phyloP scores from a whole-genome alignment of 306 rosid species.

The Vicia sativa region DNA sequence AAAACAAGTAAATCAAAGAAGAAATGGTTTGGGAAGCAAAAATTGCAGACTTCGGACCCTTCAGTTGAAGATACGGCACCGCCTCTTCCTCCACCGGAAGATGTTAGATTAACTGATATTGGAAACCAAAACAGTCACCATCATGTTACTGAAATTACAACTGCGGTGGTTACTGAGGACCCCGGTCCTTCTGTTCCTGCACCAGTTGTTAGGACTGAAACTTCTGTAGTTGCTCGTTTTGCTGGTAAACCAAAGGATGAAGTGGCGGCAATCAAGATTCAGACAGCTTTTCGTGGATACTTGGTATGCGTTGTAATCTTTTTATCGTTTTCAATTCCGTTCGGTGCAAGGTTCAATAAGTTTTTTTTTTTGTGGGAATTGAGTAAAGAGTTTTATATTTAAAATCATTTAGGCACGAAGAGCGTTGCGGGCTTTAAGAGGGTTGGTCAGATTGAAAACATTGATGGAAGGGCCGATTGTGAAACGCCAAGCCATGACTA shows the following conservation, averaged over 20 bases:
- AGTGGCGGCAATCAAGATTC: conserved; percentile 85
- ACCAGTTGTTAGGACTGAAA: conserved; percentile 43
- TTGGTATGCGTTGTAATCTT: conserved; percentile 54
- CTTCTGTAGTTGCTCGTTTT: conserved; percentile 45
- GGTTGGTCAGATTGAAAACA: conserved; percentile 82
- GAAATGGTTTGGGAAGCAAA: conserved; percentile 97
- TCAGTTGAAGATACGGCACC: conserved; percentile 51
- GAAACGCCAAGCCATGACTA: conserved; percentile 86
- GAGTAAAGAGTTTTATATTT: no score
- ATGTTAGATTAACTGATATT: conserved; percentile 51
- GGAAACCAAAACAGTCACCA: conserved; percentile 56
- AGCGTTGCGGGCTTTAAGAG: conserved; percentile 88
- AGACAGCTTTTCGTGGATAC: conserved; percentile 92
- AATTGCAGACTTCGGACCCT: conserved; percentile 52
- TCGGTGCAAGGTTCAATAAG: conserved; percentile 24
- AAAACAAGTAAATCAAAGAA: conserved; percentile 73
- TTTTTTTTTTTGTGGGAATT: neutral
- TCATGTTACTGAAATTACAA: conserved; percentile 50
- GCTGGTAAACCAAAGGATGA: conserved; percentile 74
- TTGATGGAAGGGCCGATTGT: conserved; percentile 87
- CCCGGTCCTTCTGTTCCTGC: conserved; percentile 46
- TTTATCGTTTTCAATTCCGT: neutral
- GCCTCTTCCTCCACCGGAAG: conserved; percentile 63
- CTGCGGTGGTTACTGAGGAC: conserved; percentile 38
- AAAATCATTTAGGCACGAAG: conserved; percentile 74